Base-by-base conservation (phyloP, 2,329 filamentous ascomycete genomes). In the Diplodia corticola region DNA sequence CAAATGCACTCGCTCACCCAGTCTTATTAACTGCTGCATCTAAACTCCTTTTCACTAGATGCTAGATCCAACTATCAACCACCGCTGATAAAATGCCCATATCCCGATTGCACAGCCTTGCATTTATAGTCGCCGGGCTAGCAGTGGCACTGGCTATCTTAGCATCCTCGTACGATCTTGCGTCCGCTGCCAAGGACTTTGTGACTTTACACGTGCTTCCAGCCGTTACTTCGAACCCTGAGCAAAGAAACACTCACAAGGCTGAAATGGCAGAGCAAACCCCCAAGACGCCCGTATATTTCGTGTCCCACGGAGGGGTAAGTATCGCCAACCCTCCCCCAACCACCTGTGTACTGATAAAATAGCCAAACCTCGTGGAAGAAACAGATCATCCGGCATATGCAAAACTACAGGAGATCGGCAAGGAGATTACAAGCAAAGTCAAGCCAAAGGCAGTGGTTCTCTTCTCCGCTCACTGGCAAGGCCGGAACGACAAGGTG, bases 401-500 rank as follows among this genome's bases (percentile, higher is more conserved):
- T 71, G 74, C 80, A 4, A 80, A 89, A 64, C 84, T 93, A 4
- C 84, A 88, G 70, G 75, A 81, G 26, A 88, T 92, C 63, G 90
- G 90, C 49, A 81, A 76, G 7, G 89, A 92, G 71, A 91, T 93
- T 73, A 91, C 89, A 0, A 80, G 84, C 30, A 85, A 86, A 68
- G 86, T 92, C 50, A 89, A 88, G 71, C 90, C 90, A 1, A 88
- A 86, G 68, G 91, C 89, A 1, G 84, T 93, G 17, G 86, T 93
- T 0, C 88, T 92, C 28, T 89, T 93, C 74, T 92, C 90, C 0
- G 91, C 89, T 0, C 90, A 93, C 76, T 93, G 91, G 90, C 88
- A 91, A 77, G 87, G 83, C 6, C 53, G 78, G 73, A 77, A 78
- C 46, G 79, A 83, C 70, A 81, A 79, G 3, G 84, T 92, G 68